Percentiles rank a stretch among this genome's conserved stretches.
These are phyloP conservation scores for Alternaria burnsii DNA, from an alignment of 2,329 filamentous ascomycete genomes.

Conservation along the genomic window DNA sequence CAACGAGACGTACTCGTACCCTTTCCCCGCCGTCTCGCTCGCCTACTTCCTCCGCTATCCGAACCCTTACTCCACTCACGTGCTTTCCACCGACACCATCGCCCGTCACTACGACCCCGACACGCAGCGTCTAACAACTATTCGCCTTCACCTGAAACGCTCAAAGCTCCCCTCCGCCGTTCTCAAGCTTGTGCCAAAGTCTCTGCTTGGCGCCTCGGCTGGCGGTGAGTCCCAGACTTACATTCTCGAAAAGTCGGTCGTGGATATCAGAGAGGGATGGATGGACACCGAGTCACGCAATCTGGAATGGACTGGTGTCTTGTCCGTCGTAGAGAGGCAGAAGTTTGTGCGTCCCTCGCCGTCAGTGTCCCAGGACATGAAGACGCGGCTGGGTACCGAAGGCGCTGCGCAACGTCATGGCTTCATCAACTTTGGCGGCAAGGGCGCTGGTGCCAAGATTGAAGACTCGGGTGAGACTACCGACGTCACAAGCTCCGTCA, in stretches of 20 bases:
- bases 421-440: constrained; percentile 40
- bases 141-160: constrained; percentile 82
- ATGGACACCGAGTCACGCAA: constrained; percentile 85
- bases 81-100: constrained; percentile 84
- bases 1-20: constrained; percentile 78
- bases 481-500: constrained; percentile 76
- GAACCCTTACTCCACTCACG: constrained; percentile 84
- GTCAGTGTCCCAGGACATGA: constrained; percentile 32
- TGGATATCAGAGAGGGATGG: constrained; percentile 81
- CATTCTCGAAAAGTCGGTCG: constrained; percentile 80
- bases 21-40: constrained; percentile 84
- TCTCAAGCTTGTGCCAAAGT: constrained; percentile 76
- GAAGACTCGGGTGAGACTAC: constrained; percentile 58
- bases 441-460: constrained; percentile 36
- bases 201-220: constrained; percentile 68
- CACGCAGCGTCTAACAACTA: constrained; percentile 79
- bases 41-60: constrained; percentile 91
- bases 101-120: constrained; percentile 74
- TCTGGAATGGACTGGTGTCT: constrained; percentile 80
- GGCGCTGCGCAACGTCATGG: constrained; percentile 43
- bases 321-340: constrained; percentile 81
- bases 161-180: constrained; percentile 78
- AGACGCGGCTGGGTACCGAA: constrained; percentile 43
- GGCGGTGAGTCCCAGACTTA: constrained; percentile 75
- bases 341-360: constrained; percentile 65